Evolutionary conservation across 352 stramenopile genomes (phyloP).

Genomic region (Ophiocytium majus): DNA sequence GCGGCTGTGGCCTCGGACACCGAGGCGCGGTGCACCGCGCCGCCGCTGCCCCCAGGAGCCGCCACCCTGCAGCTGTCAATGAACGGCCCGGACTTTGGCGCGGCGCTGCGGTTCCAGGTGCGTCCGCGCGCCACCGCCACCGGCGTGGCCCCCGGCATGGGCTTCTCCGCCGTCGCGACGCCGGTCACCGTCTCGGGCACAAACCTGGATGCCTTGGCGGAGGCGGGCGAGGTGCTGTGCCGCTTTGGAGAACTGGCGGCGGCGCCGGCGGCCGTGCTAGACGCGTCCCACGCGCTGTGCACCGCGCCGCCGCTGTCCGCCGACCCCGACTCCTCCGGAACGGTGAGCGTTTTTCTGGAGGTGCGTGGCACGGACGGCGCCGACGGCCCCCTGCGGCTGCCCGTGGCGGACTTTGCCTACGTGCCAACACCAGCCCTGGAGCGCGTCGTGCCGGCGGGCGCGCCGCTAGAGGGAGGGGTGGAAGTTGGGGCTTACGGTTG

Average conservation of each 20-base stretch:
- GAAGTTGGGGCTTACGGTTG: neutral
- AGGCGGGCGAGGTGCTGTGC: neutral
- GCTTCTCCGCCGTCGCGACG: neutral
- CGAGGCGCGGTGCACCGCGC: neutral
- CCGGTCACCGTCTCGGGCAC: neutral
- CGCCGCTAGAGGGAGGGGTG: neutral
- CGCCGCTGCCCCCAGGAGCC: neutral
- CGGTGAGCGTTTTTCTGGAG: neutral
- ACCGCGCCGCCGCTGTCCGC: neutral
- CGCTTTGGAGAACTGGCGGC: neutral
- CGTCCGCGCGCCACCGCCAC: neutral
- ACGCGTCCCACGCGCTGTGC: neutral
- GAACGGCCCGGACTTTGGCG: conserved; percentile 2
- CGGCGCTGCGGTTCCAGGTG: neutral
- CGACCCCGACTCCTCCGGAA: neutral
- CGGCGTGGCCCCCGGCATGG: neutral
- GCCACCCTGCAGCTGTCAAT: neutral
- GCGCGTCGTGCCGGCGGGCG: neutral
- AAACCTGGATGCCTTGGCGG: neutral
- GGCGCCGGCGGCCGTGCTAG: neutral
- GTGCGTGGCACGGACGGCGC: neutral
- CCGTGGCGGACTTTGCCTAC: neutral
- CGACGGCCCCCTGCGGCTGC: neutral
- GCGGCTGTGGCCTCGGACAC: neutral
- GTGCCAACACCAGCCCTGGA: neutral